Evolutionary conservation across 2,329 filamentous ascomycete genomes (phyloP).

Genomic region (Talaromyces islandicus): DNA sequence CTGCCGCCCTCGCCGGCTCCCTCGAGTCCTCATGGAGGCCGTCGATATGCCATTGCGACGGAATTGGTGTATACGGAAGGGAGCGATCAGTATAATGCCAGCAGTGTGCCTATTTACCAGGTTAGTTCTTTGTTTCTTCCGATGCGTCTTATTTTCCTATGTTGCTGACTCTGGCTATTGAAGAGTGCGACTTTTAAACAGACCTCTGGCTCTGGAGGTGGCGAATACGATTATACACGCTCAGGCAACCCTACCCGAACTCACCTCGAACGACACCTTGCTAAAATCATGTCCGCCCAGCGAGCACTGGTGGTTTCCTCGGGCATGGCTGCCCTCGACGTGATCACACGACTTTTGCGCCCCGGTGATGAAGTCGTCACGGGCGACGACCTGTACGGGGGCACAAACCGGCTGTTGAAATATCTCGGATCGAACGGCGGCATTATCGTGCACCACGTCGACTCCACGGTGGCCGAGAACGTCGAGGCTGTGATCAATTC

Average conservation of each 20-base stretch:
- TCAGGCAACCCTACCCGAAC: conserved; percentile 95
- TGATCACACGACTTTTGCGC: conserved; percentile 83
- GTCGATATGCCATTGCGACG: conserved; percentile 88
- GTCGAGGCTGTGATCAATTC: conserved; percentile 63
- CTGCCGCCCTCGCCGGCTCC: conserved; percentile 88
- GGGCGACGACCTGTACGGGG: conserved; percentile 93
- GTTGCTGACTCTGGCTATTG: not conserved
- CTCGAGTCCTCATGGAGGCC: conserved; percentile 78
- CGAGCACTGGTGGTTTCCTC: conserved; percentile 90
- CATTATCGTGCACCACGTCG: conserved; percentile 92
- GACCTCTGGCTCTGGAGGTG: conserved; percentile 68
- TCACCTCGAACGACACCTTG: conserved; percentile 90
- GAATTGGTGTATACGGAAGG: conserved; percentile 95
- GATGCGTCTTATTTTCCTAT: not conserved
- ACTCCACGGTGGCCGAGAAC: conserved; percentile 73
- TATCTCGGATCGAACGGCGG: conserved; percentile 84
- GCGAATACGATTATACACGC: conserved; percentile 96
- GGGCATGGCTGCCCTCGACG: conserved; percentile 94
- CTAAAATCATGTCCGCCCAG: conserved; percentile 97
- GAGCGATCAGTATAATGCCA: conserved; percentile 94
- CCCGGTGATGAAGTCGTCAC: conserved; percentile 97
- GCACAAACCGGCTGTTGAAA: conserved; percentile 87
- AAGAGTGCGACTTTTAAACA: conserved; percentile 97
- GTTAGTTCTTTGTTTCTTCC: conserved; percentile 28
- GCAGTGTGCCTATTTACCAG: conserved; percentile 95